A percentile compares a stretch with the other conserved stretches of the same genome.
Conservation (phyloP, 2,329 filamentous ascomycete species). For the Diaporthe ampelina region DNA sequence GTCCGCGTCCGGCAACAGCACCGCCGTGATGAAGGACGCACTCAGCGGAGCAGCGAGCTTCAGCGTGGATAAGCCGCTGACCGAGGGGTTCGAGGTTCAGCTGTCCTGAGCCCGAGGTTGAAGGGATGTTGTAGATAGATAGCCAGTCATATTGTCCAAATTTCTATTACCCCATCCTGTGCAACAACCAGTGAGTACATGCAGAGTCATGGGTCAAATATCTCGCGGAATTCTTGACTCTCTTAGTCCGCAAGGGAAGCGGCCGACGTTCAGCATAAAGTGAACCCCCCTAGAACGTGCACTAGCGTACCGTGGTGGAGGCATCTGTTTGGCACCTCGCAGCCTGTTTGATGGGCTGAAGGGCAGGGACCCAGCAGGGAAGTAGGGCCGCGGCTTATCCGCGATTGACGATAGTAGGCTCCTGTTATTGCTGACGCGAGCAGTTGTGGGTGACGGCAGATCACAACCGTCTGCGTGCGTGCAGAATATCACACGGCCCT, state of each 20-base stretch:
- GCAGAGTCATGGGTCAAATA: background rate
- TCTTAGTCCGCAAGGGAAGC: background rate
- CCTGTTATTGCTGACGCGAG: background rate
- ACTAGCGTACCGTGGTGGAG: conserved; percentile 8
- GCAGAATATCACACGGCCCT: conserved; percentile 1
- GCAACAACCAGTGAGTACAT: background rate
- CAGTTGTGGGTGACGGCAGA: background rate
- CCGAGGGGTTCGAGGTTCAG: conserved; percentile 27
- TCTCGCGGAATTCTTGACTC: background rate
- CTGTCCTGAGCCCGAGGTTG: conserved; percentile 9
- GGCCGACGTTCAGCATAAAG: background rate
- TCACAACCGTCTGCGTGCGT: background rate
- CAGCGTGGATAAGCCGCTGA: conserved; percentile 28
- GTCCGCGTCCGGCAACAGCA: conserved; percentile 42
- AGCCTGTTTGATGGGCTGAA: background rate
- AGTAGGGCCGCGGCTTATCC: conserved; percentile 8
- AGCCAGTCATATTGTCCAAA: background rate
- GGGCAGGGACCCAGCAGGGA: background rate
- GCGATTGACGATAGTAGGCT: background rate
- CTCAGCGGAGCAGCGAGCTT: conserved; percentile 37
- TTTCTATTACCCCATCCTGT: background rate
- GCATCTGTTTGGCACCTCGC: background rate
- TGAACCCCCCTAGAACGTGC: conserved; percentile 18
- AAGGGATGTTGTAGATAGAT: background rate
- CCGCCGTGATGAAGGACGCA: conserved; percentile 21